Evolutionary conservation across 202 grass and related monocot species (phyloP), one percentile per base, ranked within the genome.

Genomic region (Bolboschoenoplectus hybrid): DNA sequence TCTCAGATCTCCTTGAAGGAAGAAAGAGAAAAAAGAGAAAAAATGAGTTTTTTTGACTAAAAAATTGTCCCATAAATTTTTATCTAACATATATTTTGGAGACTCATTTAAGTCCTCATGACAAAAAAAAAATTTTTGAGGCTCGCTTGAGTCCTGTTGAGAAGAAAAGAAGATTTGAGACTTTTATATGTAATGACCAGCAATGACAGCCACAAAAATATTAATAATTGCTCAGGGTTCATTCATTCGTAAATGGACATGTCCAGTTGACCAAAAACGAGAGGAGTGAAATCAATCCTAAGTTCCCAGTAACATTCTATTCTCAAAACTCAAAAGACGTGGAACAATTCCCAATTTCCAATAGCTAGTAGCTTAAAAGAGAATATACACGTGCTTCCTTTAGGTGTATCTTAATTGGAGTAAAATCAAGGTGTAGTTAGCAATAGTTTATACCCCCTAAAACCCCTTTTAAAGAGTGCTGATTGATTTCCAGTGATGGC

Each of bases 401-500:
- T 73, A 73, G 44, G 14, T 1, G 41, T 73, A 73, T 6, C 19
- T 19, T 74, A 74, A 32, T 32, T 74, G 20, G n/a, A 74, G 45
- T 74, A 50, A 74, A 51, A 51, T 51, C 9, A 74, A 26, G 16
- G 40, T 71, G 9, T 43, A 45, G 1, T 32, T 74, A 77, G 26
- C 26, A 26, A 26, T 26, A 26, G 26, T 26, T 26, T 26, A 26
- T 26, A 26, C 26, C 12, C 2, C 49, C 14, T 20, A 2, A 46
- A 46, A 17, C 13, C 10, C 34, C 44, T 47, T 73, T n/a, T 5
- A n/a, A 45, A 77, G 34, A 78, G 51, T 39, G 32, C 74, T 6
- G 74, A 78, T 56, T 78, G 74, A 78, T 56, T 78, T 56, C 5
- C 74, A 57, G 51, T 78, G 72, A 51, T 74, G 20, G 19, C 4